Evolutionary conservation across 139 green algal species (phyloP).

Genomic region (Haematococcus lacustris): DNA sequence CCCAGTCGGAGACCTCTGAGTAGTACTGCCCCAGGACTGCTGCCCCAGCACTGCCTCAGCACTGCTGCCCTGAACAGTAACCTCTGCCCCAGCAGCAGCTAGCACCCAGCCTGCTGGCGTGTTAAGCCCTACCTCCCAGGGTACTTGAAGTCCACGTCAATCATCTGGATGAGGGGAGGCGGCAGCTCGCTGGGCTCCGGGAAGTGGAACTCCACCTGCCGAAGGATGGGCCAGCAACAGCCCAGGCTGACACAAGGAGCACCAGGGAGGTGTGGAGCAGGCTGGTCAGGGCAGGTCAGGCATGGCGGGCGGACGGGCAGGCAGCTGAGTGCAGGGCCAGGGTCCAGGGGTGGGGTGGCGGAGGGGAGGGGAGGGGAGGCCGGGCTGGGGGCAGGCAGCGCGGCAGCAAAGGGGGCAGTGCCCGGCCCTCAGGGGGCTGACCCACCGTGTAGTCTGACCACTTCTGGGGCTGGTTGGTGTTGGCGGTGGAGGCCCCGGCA

Average conservation of each 20-base stretch:
- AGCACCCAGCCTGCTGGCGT: too few species aligned
- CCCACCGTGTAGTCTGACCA: slow-evolving; percentile 76
- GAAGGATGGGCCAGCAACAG: not conserved
- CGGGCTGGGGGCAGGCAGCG: too few species aligned
- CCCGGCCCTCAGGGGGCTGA: too few species aligned
- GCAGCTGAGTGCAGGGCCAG: too few species aligned
- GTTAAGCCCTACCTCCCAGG: slow-evolving; percentile 50
- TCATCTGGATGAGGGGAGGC: slow-evolving; percentile 81
- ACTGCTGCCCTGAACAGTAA: too few species aligned
- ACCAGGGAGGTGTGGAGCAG: not conserved
- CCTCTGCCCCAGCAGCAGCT: too few species aligned
- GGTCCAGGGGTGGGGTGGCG: too few species aligned
- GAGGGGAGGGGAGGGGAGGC: too few species aligned
- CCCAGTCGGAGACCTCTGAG: too few species aligned
- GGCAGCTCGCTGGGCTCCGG: slow-evolving; percentile 89
- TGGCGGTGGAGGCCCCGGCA: slow-evolving; percentile 10
- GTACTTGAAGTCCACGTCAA: slow-evolving; percentile 95
- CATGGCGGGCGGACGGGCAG: too few species aligned
- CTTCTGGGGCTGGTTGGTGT: slow-evolving; percentile 35
- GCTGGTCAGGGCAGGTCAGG: not conserved
- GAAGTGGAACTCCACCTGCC: slow-evolving; percentile 88
- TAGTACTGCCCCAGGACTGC: too few species aligned
- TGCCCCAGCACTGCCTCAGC: too few species aligned
- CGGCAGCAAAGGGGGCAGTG: not conserved
- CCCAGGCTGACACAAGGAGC: not conserved